phyloP scores from a whole-genome alignment of 208 protist species.

The Acanthamoeba quina region DNA sequence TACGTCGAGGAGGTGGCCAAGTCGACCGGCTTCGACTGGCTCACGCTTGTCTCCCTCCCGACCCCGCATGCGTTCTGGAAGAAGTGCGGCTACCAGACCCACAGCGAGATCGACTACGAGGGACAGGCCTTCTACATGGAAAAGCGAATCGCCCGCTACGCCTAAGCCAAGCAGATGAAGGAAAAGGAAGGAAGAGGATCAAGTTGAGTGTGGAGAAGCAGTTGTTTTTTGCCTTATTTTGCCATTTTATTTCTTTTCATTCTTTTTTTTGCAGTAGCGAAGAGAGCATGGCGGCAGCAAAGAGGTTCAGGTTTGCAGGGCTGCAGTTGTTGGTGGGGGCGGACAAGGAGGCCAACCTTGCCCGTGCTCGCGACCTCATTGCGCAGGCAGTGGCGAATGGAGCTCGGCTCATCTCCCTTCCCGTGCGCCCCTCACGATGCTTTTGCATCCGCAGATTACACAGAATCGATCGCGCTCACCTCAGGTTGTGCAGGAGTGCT shows the following conservation, averaged over 20 bases:
- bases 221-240: background rate
- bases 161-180: background rate
- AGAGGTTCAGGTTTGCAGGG: slow-evolving; percentile 72
- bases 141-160: slow-evolving; percentile 24
- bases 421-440: background rate
- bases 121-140: slow-evolving; percentile 58
- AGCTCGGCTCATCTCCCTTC: slow-evolving; percentile 28
- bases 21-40: slow-evolving; percentile 32
- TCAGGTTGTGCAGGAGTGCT: slow-evolving; percentile 79
- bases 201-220: background rate
- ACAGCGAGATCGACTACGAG: slow-evolving; percentile 65
- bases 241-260: background rate
- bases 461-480: background rate
- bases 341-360: slow-evolving; percentile 55
- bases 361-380: slow-evolving; percentile 9
- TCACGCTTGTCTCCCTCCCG: slow-evolving; percentile 57
- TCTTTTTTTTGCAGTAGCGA: background rate
- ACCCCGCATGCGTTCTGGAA: slow-evolving; percentile 42
- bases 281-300: background rate
- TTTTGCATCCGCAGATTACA: background rate
- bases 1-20: slow-evolving; percentile 65
- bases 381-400: slow-evolving; percentile 4
- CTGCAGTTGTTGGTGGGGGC: slow-evolving; percentile 46
- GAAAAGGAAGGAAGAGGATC: no score
- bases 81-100: slow-evolving; percentile 48